Evolutionary conservation across 495 filamentous ascomycete species (phyloP), one percentile per base, ranked within the genome.

Genomic region (Aspergillus conjunctus): DNA sequence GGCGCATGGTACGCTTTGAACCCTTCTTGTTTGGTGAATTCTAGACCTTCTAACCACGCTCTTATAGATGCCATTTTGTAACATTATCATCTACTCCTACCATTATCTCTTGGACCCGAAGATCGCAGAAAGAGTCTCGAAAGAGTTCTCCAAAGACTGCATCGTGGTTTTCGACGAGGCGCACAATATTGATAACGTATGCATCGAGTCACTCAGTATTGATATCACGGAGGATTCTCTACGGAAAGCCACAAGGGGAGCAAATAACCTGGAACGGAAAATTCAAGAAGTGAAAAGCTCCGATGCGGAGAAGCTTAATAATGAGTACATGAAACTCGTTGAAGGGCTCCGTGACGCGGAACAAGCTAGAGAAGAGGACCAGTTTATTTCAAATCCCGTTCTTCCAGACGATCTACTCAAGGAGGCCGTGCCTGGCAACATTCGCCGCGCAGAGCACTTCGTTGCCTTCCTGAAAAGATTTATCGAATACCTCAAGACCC

Each of bases 171-270:
- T 99, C 65, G 94, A 99, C 69, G 94, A 99, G 67, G 94, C 94
- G 18, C 94, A 99, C 74, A 99, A 99, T 62, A 99, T 99, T 66
- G 94, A 99, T 80, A 99, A 99, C 72, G 94, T 99, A 52, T 98
- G 95, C 71, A 99, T 99, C 61, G 94, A 99, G 66, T 96, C 94
- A 12, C 81, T 97, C 20, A 97, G 93, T 67, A 96, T 96, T 30
- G 94, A 99, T 71, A 81, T 99, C 32, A 97, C 92, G 0, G 91
- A 99, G 70, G 94, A 97, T 63, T 96, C 92, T 0, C 70, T 99
- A 44, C 83, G 91, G 30, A 93, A 88, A 75, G 94, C 94, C 15
- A 91, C 91, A 1, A 81, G 91, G 60, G 95, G 95, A 15, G 94
- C 93, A 10, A 86, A 87, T 61, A 97, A 95, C 62, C 80, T 99